Evolutionary conservation across 768 basidiomycete genomes (phyloP).

Genomic region (Leccinellum luteum): DNA sequence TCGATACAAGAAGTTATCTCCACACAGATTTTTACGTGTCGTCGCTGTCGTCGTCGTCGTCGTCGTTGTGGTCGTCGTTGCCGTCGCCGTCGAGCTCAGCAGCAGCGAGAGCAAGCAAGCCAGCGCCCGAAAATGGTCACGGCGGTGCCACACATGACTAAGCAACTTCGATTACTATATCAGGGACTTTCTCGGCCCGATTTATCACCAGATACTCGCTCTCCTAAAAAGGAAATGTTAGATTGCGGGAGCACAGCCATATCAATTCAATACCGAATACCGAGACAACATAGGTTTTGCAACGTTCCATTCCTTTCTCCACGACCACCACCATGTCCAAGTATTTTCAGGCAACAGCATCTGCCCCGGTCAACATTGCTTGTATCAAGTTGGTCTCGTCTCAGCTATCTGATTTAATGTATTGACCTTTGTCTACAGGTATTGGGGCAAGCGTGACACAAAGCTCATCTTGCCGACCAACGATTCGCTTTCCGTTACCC

Average conservation of each 20-base stretch:
- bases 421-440: conserved; percentile 47
- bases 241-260: conserved; percentile 24
- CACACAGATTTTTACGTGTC: conserved; percentile 14
- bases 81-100: conserved; percentile 21
- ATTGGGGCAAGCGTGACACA: conserved; percentile 99
- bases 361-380: conserved; percentile 97
- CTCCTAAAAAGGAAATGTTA: conserved; percentile 6
- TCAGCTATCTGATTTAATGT: background rate
- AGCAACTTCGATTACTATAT: conserved; percentile 7
- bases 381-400: conserved; percentile 77
- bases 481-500: conserved; percentile 96
- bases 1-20: too few relatives aligned
- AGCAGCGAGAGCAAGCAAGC: conserved; percentile 9
- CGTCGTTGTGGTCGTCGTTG: too few relatives aligned
- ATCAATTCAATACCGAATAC: conserved; percentile 1
- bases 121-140: conserved; percentile 29
- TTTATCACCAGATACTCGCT: background rate
- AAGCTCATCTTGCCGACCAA: conserved; percentile 95
- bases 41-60: conserved; percentile 7
- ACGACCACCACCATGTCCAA: conserved; percentile 46
- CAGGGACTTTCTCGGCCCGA: conserved; percentile 15
- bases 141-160: conserved; percentile 21
- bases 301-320: conserved; percentile 7
- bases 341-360: conserved; percentile 77
- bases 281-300: conserved; percentile 9